Evolutionary conservation across 306 rosid species (phyloP), one percentile per base, ranked within the genome.

Genomic region (Cicer arietinum): DNA sequence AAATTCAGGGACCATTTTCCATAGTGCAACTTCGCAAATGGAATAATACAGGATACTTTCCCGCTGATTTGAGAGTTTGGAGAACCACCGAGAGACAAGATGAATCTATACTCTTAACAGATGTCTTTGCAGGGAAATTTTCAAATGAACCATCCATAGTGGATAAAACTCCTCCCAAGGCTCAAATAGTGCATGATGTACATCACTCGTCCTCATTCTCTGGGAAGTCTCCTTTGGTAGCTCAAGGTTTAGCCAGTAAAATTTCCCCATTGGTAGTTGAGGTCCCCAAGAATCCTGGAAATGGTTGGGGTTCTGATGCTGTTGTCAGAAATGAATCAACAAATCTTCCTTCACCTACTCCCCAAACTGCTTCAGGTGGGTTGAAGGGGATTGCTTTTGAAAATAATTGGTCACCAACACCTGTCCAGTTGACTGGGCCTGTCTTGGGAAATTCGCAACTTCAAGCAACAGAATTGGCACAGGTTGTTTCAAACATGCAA

Each of bases 281-380:
- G 71, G 78, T 90, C 57, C 88, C 96, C 7, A 90, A 73, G 74
- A 81, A 74, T 76, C 85, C 96, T 4, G 69, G 85, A 67, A 90
- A 87, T 66, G 84, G 86, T 13, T 88, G 89, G 93, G 77, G 83
- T 42, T 77, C 91, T 58, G 84, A 83, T 75, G 76, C 74, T 57
- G 77, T 78, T 73, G 66, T 44, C 72, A 83, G 77, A 69, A 86
- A 84, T 71, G 92, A 87, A 66, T 67, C 96, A 77, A 84, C 90
- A 30, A 89, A 88, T 80, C 95, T 95, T 80, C 99, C 99, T 70
- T 95, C 99, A 0, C 99, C 99, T 60, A 95, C 99, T 81, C 99
- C 99, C 68, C 90, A 84, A 77, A 76, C 86, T 79, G 84, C 84
- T 14, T 47, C 85, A 47, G 86, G 85, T 73, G 88, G 80, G 50